These are phyloP conservation scores for Erysimum cheiri DNA, from an alignment of 441 rosid genomes.

Conservation along the genomic window DNA sequence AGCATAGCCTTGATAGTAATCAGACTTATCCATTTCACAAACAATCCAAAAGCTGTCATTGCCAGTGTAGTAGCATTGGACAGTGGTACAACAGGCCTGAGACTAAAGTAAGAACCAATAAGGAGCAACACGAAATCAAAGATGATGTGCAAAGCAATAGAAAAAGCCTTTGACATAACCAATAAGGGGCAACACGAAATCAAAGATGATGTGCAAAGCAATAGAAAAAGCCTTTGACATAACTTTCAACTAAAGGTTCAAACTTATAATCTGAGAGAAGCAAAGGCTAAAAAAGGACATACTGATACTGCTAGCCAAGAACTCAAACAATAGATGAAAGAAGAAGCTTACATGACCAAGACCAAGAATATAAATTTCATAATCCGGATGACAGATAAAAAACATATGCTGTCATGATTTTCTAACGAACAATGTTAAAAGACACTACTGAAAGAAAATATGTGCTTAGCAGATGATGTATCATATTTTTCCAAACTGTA, in stretches of 20 bases:
- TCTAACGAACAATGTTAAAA: conserved; percentile 20
- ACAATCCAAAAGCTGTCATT: conserved; percentile 40
- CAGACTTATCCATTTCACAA: conserved; percentile 43
- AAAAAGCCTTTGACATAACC: conserved; percentile 14
- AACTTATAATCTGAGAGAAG: conserved; percentile 14
- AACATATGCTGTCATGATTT: conserved; percentile 22
- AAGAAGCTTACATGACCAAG: conserved; percentile 12
- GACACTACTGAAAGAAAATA: conserved; percentile 15
- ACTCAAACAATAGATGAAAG: conserved; percentile 29
- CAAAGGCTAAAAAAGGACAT: conserved; percentile 18
- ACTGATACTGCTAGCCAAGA: conserved; percentile 13
- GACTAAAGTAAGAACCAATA: conserved; percentile 44
- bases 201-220: conserved; percentile 36
- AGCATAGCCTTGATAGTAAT: conserved; percentile 43
- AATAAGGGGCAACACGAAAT: conserved; percentile 45
- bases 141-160: conserved; percentile 25
- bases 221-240: conserved; percentile 20
- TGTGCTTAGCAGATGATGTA: conserved; percentile 19
- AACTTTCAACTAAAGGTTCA: conserved; percentile 21
- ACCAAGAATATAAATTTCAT: conserved; percentile 13
- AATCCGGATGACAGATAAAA: conserved; percentile 18
- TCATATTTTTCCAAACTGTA: conserved; percentile 14
- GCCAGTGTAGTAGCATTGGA: conserved; percentile 44
- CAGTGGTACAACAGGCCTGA: conserved; percentile 45
- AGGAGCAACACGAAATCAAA: conserved; percentile 47